Evolutionary conservation across 2,329 filamentous ascomycete genomes (phyloP), one percentile per base, ranked within the genome.

Genomic region (Endoconidiophora polonica): DNA sequence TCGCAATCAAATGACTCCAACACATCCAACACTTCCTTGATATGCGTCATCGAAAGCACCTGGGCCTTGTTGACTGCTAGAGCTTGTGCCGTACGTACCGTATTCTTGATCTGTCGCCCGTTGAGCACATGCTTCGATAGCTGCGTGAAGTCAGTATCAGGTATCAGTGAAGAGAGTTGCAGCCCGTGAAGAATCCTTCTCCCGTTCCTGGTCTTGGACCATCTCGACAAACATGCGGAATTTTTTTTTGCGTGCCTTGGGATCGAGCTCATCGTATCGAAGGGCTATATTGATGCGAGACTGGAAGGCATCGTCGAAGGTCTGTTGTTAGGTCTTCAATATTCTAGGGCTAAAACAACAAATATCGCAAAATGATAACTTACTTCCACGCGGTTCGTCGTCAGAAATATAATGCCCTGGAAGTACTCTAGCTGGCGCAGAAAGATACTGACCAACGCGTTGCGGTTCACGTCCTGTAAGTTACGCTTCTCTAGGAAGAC

Each of bases 271-370:
- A 38, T 83, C 83, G 63, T 94, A 94, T 24, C 83, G 74, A 6
- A 94, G 69, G 0, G 86, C 84, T 57, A 94, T 81, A 62, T 94
- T 86, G 54, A 94, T 93, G 22, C 87, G 77, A 7, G 79, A 85
- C 60, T 91, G 83, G 69, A 94, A 94, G 0, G 87, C 87, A 54
- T 91, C 85, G 58, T 94, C 87, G 58, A 94, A 93, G 0, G 84
- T 88, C 67, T 81, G 51, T 6, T 40, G 26, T 43, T 42, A 48
- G 39, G 3, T 29, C 36, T 5, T 20, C 22, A 26, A 12, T n/a
- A 10, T 6, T 7, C 20, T 7, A 12, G 4, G 9, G 24, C 29
- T 10, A 3, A 2, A 3, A 33, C 3, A 12, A 33, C 5, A 3
- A 9, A 5, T 1, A 5, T 12, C 7, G 29, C 9, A 46, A 4